phyloP scores from a whole-genome alignment of 31 red algal species.

The Endocladia muricata region DNA sequence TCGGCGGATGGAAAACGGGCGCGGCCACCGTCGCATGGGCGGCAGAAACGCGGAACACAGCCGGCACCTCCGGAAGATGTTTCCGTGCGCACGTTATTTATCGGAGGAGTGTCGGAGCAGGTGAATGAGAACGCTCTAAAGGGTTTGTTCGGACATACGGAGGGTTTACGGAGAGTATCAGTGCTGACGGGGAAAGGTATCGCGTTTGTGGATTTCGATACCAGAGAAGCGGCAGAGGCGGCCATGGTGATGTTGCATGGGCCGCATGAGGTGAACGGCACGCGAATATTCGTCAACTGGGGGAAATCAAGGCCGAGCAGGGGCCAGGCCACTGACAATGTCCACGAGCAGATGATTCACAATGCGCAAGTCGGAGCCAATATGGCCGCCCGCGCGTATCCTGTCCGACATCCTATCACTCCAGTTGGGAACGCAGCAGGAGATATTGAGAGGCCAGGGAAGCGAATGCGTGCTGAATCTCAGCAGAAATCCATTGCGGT shows the following conservation, averaged over 20 bases:
- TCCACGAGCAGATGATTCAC: not conserved
- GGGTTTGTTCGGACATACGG: slow-evolving; percentile 5
- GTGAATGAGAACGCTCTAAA: slow-evolving; percentile 23
- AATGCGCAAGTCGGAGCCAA: too few species aligned
- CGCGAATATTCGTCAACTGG: slow-evolving; percentile 32
- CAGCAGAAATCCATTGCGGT: too few species aligned
- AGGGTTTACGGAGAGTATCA: slow-evolving; percentile 27
- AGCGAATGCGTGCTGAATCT: too few species aligned
- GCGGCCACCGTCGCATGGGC: not conserved
- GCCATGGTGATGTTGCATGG: slow-evolving; percentile 26
- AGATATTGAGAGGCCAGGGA: too few species aligned
- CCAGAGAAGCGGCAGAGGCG: slow-evolving; percentile 24
- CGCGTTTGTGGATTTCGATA: slow-evolving; percentile 48
- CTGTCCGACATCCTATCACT: too few species aligned
- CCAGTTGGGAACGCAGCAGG: too few species aligned
- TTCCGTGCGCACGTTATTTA: slow-evolving; percentile 34
- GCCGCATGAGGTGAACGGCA: slow-evolving; percentile 31
- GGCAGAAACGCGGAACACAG: too few species aligned
- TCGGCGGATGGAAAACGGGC: slow-evolving; percentile 9
- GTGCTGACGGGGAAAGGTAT: slow-evolving; percentile 11
- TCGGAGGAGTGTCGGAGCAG: slow-evolving; percentile 30
- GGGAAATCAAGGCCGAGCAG: slow-evolving; percentile 14
- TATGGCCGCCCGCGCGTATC: too few species aligned
- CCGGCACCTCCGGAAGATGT: slow-evolving; percentile 35
- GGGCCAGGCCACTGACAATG: not conserved